Base-by-base conservation (phyloP, 352 stramenopile species). In the Globisporangium orthogonon region DNA sequence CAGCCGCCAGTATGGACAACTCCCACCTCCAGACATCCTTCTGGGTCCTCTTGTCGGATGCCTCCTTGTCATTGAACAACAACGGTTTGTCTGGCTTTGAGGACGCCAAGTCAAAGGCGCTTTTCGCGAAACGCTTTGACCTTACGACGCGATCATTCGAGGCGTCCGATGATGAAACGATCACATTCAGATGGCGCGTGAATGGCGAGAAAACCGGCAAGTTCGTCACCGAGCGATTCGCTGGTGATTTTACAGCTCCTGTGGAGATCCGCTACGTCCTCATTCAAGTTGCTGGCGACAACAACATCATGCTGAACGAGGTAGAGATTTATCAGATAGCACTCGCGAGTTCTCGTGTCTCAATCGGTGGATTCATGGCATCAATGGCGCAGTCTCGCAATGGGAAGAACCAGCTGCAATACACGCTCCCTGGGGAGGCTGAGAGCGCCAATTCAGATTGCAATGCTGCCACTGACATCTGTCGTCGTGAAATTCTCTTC, bases 281-380 rank as follows among this genome's bases (percentile, higher is more conserved):
- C 10, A 58, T 88, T 4, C 78, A 88, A 53, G 59, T 86, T 33
- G 71, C 75, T 58, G 71, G 76, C 4, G 71, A 82, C 11, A 88
- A 86, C 52, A 85, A 65, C 45, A 60, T 88, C 43, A 52, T 67
- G 11, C 29, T 88, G 23, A 88, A 82, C 33, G 78, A 88, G 59
- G 78, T 87, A 5, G 66, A 87, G 39, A 63, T 89, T 40, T 87
- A 81, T 39, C 80, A 91, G 54, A 66, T 78, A 23, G 64, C 80
- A 11, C 73, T 91, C 50, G 74, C 80, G 2, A 76, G 70, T 37
- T 64, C 69, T 30, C 69, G 60, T 23, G 60, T 91, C 1, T 63
- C 63, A 1, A 50, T 91, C 1, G 74, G 80, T 10, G 76, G 74
- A 10, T 83, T 75, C 57, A 76, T 91, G 62, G 66, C 80, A 6